Evolutionary conservation across 441 rosid species (phyloP), one percentile per base, ranked within the genome.

Genomic region (Croton setiger): DNA sequence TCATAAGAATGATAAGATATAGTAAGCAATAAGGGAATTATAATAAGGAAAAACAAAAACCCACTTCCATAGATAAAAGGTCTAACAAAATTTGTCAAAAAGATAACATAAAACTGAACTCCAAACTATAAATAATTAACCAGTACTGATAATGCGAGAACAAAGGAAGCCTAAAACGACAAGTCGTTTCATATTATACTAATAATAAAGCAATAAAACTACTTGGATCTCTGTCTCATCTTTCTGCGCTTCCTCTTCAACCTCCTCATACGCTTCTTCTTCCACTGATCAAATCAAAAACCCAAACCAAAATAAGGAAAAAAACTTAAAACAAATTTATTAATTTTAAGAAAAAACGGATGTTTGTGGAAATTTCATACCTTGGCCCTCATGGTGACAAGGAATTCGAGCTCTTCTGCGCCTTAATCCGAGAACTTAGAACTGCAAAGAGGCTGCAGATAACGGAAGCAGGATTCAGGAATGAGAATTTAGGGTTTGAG

Each of bases 211-310:
- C n/a, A n/a, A n/a, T 51, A 51, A 45, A 51, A n/a, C 81, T 83
- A 85, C 85, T 87, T 87, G 55, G 91, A 87, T 82, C 92, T 83
- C 83, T 87, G 89, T 18, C 89, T 83, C 89, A 85, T 85, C 92
- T 87, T 87, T 80, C 92, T 67, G 77, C 92, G 86, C 88, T 87
- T 87, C 87, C 92, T 85, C 92, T 87, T 87, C 80, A 87, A 64
- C 73, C 92, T 85, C 72, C 89, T 87, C 92, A 87, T 87, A 36
- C 92, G 36, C 57, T 87, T 87, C 89, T 87, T 87, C 92, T 87
- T 87, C 88, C 91, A 87, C 91, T 87, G 76, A 63, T 5, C 12
- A 44, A 7, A 45, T 21, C 66, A 63, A 48, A 55, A 68, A n/a
- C 43, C 51, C 20, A 31, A 72, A 12, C 56, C 75, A n/a, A 18